Evolutionary conservation across 129 eudicot species (phyloP), one percentile per base, ranked within the genome.

Genomic region (Oenanthe sinensis): DNA sequence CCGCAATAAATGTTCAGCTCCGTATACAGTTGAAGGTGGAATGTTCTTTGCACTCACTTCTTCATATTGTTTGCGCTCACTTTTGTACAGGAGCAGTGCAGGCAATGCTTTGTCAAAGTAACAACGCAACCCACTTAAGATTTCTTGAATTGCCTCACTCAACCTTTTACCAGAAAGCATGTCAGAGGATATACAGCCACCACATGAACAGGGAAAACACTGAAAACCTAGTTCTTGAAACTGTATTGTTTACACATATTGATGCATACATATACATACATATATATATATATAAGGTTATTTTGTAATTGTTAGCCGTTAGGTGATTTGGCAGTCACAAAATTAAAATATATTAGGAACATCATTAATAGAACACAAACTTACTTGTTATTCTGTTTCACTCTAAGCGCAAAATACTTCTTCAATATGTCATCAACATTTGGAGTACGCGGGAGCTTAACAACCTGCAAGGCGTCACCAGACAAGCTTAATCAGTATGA

Each of bases 401-500:
- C 71, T 58, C 77, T 85, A 77, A 87, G 71, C 43, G 89, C 91
- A 26, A 67, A 86, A 83, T 93, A 93, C 84, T 82, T 81, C 58
- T 80, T 82, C 90, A 72, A 71, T 83, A 93, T 87, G 36, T 79
- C 82, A 89, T 83, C 91, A 24, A 91, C 86, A 78, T 82, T 91
- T 50, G 98, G 98, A 49, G 83, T 74, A 63, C 98, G 90, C 0
- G 97, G 98, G 78, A 93, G 94, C 82, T 84, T 87, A 58, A 91
- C 92, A 77, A 89, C 86, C 98, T 93, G 90, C 83, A 88, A 44
- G 36, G 75, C 26, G 24, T 9, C 75, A 36, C 75, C 47, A 79
- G 15, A 54, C 43, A 67, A 6, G 16, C 24, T 47, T 58, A 74
- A 47, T 65, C 52, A 83, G 4, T 62, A 26, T 4, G 37, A 43